Evolutionary conservation across 805 yeast genomes (phyloP).

Genomic region (Lipomyces chichibuensis): DNA sequence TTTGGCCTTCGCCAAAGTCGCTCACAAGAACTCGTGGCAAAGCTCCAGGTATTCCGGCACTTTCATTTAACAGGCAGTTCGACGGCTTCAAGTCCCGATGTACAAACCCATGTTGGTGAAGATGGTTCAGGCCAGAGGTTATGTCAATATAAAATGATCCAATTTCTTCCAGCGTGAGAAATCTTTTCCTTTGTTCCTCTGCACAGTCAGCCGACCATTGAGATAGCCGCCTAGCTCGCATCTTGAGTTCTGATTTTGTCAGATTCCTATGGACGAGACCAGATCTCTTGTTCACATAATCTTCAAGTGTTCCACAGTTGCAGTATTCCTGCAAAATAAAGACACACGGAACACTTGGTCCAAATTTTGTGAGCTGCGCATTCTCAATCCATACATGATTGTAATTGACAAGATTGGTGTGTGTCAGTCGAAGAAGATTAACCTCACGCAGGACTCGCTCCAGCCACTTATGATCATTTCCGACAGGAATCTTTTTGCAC

Average conservation of each 20-base stretch:
- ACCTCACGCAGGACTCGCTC: conserved; percentile 77
- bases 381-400: conserved; percentile 92
- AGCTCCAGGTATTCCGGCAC: conserved; percentile 5
- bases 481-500: conserved; percentile 80
- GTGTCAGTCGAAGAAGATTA: conserved; percentile 59
- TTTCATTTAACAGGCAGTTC: conserved; percentile 62
- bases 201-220: neutral
- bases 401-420: conserved; percentile 72
- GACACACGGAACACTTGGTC: conserved; percentile 69
- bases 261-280: conserved; percentile 45
- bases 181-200: neutral
- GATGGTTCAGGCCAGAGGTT: conserved; percentile 66
- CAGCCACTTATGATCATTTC: conserved; percentile 70
- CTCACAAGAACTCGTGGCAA: conserved; percentile 78
- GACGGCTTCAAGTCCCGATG: conserved; percentile 91
- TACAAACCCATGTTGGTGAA: conserved; percentile 75
- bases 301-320: conserved; percentile 84
- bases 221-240: conserved; percentile 33
- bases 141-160: conserved; percentile 68
- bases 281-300: conserved; percentile 51
- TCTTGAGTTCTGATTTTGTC: conserved; percentile 48
- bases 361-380: conserved; percentile 55
- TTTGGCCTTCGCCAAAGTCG: conserved; percentile 87
- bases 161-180: conserved; percentile 62
- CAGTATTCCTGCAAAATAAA: conserved; percentile 86